Base-by-base conservation (phyloP, 495 filamentous ascomycete species). In the Venustampulla echinocandica region DNA sequence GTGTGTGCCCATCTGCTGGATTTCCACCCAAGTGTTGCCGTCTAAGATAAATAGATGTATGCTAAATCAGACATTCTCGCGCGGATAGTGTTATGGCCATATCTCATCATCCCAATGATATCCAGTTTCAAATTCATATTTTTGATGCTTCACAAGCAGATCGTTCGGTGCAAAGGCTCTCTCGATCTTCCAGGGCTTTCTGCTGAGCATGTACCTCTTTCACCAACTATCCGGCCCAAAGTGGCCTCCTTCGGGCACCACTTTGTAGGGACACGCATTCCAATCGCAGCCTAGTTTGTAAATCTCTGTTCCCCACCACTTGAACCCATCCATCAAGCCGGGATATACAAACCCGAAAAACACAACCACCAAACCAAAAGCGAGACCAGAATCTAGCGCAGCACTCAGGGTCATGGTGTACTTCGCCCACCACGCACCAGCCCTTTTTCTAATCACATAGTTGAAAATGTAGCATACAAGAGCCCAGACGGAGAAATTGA, bases 381-480 rank as follows among this genome's bases (percentile, higher is more conserved):
- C 87, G 13, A 90, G 58, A 1, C 84, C 84, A 1, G 86, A 88
- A 44, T 93, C 87, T 28, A 94, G 68, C 10, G 84, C 87, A 1
- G 87, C 87, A 27, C 76, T 82, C 22, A 93, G 67, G 0, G 84
- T 90, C 83, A 90, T 90, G 14, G 82, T 90, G 61, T 94, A 94
- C 61, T 93, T 90, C 1, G 76, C 77, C 85, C 84, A 90, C 87
- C 87, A 93, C 4, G 70, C 77, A 1, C 58, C 63, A 11, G 74
- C 78, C n/a, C 79, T 69, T 4, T 70, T 74, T 54, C 78, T 73
- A 46, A 94, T 77, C 32, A 80, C 58, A 52, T 84, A 80, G 57
- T 93, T 94, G 58, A 93, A 93, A 6, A 87, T 47, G 49, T 79
- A 87, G 64, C 85, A 90, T 13, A 90, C 84, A 15, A 89, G 59